Base-by-base conservation (phyloP, 1,284 basidiomycete genomes). In the Jaminaea rosea region DNA sequence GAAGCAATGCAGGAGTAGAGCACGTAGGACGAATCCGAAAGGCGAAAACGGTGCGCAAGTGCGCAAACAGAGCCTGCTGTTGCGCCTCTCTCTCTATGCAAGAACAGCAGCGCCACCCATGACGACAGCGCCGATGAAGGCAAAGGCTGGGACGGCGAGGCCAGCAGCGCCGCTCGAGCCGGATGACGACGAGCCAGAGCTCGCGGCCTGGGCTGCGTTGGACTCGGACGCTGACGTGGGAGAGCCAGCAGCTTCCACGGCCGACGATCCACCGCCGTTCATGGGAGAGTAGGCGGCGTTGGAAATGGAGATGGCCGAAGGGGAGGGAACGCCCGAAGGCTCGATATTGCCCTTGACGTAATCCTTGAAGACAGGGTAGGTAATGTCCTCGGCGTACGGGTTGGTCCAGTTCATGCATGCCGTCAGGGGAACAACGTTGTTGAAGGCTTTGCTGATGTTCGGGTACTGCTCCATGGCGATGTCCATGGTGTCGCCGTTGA, bases 391-490 rank as follows among this genome's bases (percentile, higher is more conserved):
- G 17, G 24, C n/a, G 34, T 56, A 62, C 4, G 59, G 59, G 11
- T 53, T 39, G 4, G 67, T 64, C 46, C 60, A 46, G 58, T 72
- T 72, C 55, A 63, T 59, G 58, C 71, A 73, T 5, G 69, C 68
- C 3, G 62, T 65, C 36, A 73, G 44, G 15, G 71, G 71, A 0
- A 72, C 68, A 17, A 73, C 55, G 60, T 73, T 57, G 47, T 72
- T 66, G 59, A 63, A 73, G 11, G 49, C 56, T 4, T 54, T 52
- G 41, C 63, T 48, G 45, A 73, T 65, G 44, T 63, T 59, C 21
- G 61, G 47, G 52, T 69, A 69, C 44, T 69, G 56, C 46, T 53
- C 47, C 55, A 66, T 63, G 46, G 66, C 63, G 47, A 62, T 55
- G 15, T 57, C 37, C 71, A 73, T 73, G 24, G 71, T 69, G 44